Conservation (phyloP, 148 eudicot genomes). For the Rhododendron vialii region DNA sequence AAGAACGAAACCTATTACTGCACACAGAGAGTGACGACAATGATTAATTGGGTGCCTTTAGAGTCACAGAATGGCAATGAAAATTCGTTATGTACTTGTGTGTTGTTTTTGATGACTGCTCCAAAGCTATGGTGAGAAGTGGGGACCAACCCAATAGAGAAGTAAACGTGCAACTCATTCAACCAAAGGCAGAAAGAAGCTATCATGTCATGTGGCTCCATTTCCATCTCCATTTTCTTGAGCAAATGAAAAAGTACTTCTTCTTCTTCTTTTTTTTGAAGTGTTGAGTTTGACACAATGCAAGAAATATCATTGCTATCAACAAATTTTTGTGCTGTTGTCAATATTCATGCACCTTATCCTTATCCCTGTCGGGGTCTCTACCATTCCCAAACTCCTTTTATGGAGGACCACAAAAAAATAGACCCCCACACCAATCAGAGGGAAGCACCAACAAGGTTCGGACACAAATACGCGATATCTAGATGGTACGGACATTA, state of each 20-base stretch:
- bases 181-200: neutral
- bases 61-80: neutral
- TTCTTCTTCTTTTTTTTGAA: neutral
- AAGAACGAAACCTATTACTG: neutral
- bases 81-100: neutral
- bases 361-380: neutral
- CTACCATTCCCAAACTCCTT: neutral
- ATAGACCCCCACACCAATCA: neutral
- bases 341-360: slow-evolving; percentile 5
- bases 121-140: neutral
- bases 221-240: neutral
- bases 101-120: neutral
- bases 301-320: neutral
- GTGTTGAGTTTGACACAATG: slow-evolving; percentile 6
- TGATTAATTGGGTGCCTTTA: neutral
- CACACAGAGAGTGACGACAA: neutral
- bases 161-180: neutral
- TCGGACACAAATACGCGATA: too few relatives aligned
- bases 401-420: slow-evolving; percentile 2
- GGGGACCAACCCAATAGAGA: neutral
- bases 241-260: neutral
- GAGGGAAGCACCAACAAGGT: neutral
- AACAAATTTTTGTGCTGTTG: neutral
- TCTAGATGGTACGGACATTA: too few relatives aligned
- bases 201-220: neutral